phyloP scores from a whole-genome alignment of 164 flowering plant species.

The Magnolia officinalis region DNA sequence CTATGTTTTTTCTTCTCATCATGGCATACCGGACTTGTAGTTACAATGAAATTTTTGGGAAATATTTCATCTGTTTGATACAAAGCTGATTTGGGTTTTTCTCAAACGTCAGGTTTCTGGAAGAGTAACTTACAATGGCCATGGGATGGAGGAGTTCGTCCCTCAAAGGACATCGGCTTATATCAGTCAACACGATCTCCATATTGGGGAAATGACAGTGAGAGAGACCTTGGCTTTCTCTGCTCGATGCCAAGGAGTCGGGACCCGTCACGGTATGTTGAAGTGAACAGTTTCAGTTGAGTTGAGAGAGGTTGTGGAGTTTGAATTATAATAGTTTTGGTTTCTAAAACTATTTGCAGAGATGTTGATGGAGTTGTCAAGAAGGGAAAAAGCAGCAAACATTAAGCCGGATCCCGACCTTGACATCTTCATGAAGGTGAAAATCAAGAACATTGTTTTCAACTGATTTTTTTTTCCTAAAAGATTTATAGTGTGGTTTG shows the following conservation, averaged over 20 bases:
- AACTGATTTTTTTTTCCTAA: no score
- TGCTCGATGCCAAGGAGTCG: conserved; percentile 65
- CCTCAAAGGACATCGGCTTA: conserved; percentile 65
- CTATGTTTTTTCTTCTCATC: background rate
- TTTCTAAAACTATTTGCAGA: background rate
- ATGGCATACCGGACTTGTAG: background rate
- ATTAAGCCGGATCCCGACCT: conserved; percentile 17
- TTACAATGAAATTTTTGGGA: background rate
- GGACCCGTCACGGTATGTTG: conserved; percentile 44
- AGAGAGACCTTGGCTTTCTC: conserved; percentile 60
- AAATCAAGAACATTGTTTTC: background rate
- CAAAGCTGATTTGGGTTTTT: background rate
- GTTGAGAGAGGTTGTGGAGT: background rate
- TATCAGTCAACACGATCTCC: conserved; percentile 59
- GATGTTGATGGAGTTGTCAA: conserved; percentile 52
- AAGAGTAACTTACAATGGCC: conserved; percentile 62
- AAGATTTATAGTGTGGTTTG: background rate
- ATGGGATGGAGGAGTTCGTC: conserved; percentile 61
- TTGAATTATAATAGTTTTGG: background rate
- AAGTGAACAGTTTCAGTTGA: background rate
- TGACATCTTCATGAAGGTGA: conserved; percentile 95
- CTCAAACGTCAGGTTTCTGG: conserved; percentile 38
- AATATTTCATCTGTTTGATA: background rate
- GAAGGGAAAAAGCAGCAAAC: conserved; percentile 57
- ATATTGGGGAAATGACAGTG: conserved; percentile 60